Evolutionary conservation across 306 rosid genomes (phyloP).

Genomic region (Pyrus pyrifolia): DNA sequence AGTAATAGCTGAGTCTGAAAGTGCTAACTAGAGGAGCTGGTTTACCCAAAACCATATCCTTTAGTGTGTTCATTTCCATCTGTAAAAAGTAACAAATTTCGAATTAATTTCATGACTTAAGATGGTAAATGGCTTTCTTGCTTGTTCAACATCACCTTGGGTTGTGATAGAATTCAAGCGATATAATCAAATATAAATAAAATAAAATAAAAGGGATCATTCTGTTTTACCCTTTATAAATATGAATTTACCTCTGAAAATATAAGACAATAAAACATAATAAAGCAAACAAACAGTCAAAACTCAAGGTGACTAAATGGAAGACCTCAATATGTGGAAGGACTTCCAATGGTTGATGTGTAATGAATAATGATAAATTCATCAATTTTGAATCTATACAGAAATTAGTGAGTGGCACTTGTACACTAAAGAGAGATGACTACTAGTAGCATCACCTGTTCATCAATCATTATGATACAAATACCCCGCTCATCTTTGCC

Average conservation of each 20-base stretch:
- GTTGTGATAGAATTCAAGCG: not conserved
- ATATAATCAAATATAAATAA: not conserved
- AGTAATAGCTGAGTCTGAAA: constrained; percentile 96
- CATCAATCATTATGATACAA: constrained; percentile 95
- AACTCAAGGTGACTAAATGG: not conserved
- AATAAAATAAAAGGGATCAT: not conserved
- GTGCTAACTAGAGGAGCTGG: constrained; percentile 97
- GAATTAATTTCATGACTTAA: constrained; percentile 2
- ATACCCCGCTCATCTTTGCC: constrained; percentile 98
- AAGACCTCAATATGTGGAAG: not conserved
- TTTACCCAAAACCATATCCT: constrained; percentile 95
- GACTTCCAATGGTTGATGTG: not conserved
- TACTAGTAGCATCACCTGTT: constrained; percentile 53
- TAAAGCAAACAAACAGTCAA: not conserved
- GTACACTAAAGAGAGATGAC: not conserved
- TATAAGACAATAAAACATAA: not conserved
- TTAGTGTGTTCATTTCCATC: constrained; percentile 95
- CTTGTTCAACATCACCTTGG: constrained; percentile 11
- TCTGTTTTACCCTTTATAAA: not conserved
- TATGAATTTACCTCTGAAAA: constrained; percentile 5
- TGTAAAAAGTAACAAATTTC: constrained; percentile 25
- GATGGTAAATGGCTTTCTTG: constrained; percentile 1
- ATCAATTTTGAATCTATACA: not conserved
- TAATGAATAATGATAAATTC: not conserved
- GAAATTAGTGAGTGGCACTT: not conserved